These are phyloP conservation scores for Triangularia verruculosa DNA, from an alignment of 2,329 filamentous ascomycete genomes.

Conservation along the genomic window DNA sequence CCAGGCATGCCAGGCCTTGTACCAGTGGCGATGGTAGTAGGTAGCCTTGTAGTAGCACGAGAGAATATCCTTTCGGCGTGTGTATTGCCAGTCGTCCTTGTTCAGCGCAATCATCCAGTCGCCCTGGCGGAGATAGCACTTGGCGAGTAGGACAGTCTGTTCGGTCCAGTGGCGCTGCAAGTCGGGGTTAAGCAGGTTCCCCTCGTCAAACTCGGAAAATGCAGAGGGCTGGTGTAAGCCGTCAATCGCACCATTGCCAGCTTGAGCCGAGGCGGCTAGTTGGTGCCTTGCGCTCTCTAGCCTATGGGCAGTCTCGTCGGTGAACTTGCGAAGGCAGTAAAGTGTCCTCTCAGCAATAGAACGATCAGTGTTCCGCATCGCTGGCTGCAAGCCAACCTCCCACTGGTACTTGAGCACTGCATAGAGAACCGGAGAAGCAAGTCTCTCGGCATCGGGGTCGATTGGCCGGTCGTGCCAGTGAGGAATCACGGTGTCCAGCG, in stretches of 20 bases:
- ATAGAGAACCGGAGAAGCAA: constrained; percentile 79
- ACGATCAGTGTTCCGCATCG: constrained; percentile 37
- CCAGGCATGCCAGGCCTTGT: constrained; percentile 99
- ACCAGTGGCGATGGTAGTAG: constrained; percentile 90
- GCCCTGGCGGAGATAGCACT: constrained; percentile 93
- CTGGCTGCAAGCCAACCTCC: constrained; percentile 70
- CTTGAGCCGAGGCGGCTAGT: constrained; percentile 41
- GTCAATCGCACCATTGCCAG: constrained; percentile 40
- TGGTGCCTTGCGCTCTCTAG: constrained; percentile 54
- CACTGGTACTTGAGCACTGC: constrained; percentile 97
- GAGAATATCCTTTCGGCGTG: constrained; percentile 82
- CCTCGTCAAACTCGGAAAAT: constrained; percentile 52
- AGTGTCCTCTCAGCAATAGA: constrained; percentile 53
- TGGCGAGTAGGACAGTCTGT: constrained; percentile 74
- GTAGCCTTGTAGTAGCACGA: constrained; percentile 90
- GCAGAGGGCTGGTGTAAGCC: constrained; percentile 37
- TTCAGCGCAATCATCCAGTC: constrained; percentile 91
- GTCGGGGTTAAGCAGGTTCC: constrained; percentile 45
- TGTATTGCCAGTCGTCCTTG: constrained; percentile 83
- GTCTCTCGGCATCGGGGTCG: constrained; percentile 42
- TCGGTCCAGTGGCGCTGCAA: constrained; percentile 55
- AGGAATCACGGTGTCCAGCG: constrained; percentile 59
- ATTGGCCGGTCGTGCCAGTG: constrained; percentile 47
- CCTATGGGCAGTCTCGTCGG: constrained; percentile 54
- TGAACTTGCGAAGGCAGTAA: constrained; percentile 59